Evolutionary conservation across 768 basidiomycete species (phyloP).

Genomic region (Heimioporus sp.): DNA sequence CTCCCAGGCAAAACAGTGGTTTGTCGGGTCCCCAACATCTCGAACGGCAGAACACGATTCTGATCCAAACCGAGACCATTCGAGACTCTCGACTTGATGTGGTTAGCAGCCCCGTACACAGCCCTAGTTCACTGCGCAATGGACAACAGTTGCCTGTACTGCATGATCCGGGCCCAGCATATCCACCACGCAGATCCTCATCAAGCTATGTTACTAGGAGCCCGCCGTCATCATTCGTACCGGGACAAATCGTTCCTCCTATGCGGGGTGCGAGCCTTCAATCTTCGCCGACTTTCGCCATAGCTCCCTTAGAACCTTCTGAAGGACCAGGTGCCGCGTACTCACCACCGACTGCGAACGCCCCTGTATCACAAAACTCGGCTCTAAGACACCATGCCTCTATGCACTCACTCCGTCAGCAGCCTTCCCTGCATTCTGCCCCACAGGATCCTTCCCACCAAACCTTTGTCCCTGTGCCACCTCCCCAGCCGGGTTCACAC

Average conservation of each 20-base stretch:
- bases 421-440: slow-evolving; percentile 14
- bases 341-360: slow-evolving; percentile 15
- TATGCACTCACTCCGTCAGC: slow-evolving; percentile 29
- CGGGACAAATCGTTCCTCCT: slow-evolving; percentile 38
- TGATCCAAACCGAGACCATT: not conserved
- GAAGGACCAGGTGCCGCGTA: slow-evolving; percentile 14
- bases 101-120: slow-evolving; percentile 1
- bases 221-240: slow-evolving; percentile 35
- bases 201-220: slow-evolving; percentile 8
- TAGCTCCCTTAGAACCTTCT: slow-evolving; percentile 20
- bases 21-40: slow-evolving; percentile 6
- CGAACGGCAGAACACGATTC: slow-evolving; percentile 3
- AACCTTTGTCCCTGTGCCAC: slow-evolving; percentile 8
- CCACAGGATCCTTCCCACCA: slow-evolving; percentile 14
- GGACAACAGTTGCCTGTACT: slow-evolving; percentile 17
- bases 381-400: slow-evolving; percentile 22
- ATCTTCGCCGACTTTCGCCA: slow-evolving; percentile 22
- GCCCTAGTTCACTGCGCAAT: slow-evolving; percentile 5
- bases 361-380: slow-evolving; percentile 4
- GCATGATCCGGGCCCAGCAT: slow-evolving; percentile 16
- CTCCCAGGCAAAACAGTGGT: slow-evolving; percentile 3
- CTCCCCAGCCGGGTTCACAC: slow-evolving; percentile 15
- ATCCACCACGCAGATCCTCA: slow-evolving; percentile 27
- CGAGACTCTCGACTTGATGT: slow-evolving; percentile 5
- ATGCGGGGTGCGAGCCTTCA: slow-evolving; percentile 36